Base-by-base conservation (phyloP, 2,329 filamentous ascomycete species). In the Tolypocladium guangdongense region DNA sequence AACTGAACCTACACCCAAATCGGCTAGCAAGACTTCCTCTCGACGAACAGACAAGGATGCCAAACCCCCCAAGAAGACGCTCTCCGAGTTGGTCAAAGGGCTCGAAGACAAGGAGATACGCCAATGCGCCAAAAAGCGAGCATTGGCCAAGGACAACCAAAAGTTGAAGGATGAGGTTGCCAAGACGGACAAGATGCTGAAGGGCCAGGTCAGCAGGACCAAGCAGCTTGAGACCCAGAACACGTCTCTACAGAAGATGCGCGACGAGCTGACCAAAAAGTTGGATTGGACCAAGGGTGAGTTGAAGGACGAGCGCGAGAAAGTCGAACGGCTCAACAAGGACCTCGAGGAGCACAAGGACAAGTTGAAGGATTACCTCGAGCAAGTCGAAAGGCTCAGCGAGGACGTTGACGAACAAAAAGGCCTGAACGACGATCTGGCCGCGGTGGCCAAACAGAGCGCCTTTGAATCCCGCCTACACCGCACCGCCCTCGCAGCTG, bases 401-500 rank as follows among this genome's bases (percentile, higher is more conserved):
- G 16, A 36, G 10, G 22, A 39, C 1, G 7, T 35, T 10, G 47
- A 51, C 7, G 18, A 5, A 2, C 10, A 37, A 6, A 20, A 16
- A 7, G 7, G n/a, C 22, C 16, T 11, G 7, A 18, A n/a, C 3
- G 14, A 38, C 5, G 30, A 24, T 7, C 43, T 52, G 37, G 20
- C 10, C n/a, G 24, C 2, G 7, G 7, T 38, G 18, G 7, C 7
- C 14, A 24, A 37, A 2, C 2, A 4, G 5, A 11, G 7, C 16
- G n/a, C 16, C n/a, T 54, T 43, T 27, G 36, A 54, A 20, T 39
- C 46, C 8, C 52, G 52, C 4, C 20, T 51, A 50, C 49, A 43
- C 50, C 51, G 54, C 20, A 54, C 54, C 8, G 56, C 56, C 12
- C 48, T 57, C 6, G 41, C 41, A 7, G 54, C 54, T 3, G 52